Evolutionary conservation across 805 yeast species (phyloP).

Genomic region (Lachancea cidri): DNA sequence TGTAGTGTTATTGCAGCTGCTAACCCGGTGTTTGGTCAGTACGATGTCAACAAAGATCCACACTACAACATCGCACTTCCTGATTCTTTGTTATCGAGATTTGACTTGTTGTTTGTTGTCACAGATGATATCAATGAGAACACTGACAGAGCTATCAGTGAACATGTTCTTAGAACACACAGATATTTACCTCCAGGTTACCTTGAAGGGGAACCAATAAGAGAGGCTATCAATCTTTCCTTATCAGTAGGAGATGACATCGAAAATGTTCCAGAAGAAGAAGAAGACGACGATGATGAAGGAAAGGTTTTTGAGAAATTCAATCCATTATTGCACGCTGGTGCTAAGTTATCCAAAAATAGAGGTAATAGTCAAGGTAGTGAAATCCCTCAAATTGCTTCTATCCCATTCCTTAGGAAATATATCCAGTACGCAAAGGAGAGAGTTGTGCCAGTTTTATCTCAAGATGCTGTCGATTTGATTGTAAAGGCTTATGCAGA

Average conservation of each 20-base stretch:
- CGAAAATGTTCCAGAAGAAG: conserved; percentile 22
- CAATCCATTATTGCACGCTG: conserved; percentile 77
- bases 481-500: conserved; percentile 77
- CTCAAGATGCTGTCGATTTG: conserved; percentile 70
- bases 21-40: conserved; percentile 94
- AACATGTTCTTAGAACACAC: conserved; percentile 93
- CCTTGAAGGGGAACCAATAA: conserved; percentile 87
- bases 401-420: conserved; percentile 83
- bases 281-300: conserved; percentile 44
- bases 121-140: conserved; percentile 89
- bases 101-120: conserved; percentile 89
- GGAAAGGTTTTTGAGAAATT: conserved; percentile 75
- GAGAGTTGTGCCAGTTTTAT: conserved; percentile 74
- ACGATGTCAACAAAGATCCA: conserved; percentile 92
- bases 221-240: conserved; percentile 66
- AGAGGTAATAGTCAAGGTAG: conserved; percentile 32
- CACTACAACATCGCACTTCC: conserved; percentile 96
- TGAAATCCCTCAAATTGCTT: conserved; percentile 45
- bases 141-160: conserved; percentile 82
- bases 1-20: conserved; percentile 98
- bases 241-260: conserved; percentile 74
- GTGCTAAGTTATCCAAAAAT: conserved; percentile 46
- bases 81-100: conserved; percentile 93
- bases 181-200: conserved; percentile 83
- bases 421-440: conserved; percentile 92